Evolutionary conservation across 768 basidiomycete species (phyloP).

Genomic region (Phlebiopsis gigantea): DNA sequence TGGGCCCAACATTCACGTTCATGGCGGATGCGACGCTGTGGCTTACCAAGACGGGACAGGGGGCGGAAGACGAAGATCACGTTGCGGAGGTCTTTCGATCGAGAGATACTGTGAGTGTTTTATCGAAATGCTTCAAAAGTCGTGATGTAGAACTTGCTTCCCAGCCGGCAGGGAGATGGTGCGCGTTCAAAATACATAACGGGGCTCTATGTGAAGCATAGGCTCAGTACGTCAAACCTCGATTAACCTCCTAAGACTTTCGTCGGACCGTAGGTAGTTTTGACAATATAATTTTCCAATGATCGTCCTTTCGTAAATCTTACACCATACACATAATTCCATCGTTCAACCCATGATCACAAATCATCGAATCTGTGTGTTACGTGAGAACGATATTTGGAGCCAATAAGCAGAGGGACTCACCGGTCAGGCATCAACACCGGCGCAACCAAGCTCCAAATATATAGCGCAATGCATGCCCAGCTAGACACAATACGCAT

Average conservation of each 20-base stretch:
- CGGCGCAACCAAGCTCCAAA: conserved; percentile 86
- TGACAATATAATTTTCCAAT: background rate
- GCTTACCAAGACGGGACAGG: conserved; percentile 35
- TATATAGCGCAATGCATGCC: conserved; percentile 84
- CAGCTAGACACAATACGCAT: conserved; percentile 96
- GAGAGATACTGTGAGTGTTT: conserved; percentile 20
- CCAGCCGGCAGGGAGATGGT: conserved; percentile 36
- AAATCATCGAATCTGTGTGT: conserved; percentile 20
- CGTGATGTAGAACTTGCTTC: background rate
- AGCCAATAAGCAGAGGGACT: conserved; percentile 24
- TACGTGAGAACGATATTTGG: background rate
- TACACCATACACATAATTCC: conserved; percentile 7
- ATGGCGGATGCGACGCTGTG: conserved; percentile 73
- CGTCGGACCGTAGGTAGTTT: background rate
- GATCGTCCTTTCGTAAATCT: conserved; percentile 8
- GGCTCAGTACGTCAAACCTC: background rate
- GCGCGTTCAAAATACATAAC: conserved; percentile 28
- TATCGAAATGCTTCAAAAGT: background rate
- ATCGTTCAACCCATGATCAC: conserved; percentile 4
- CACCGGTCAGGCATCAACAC: conserved; percentile 88
- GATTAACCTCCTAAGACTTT: background rate
- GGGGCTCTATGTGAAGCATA: conserved; percentile 9
- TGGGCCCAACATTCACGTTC: conserved; percentile 72
- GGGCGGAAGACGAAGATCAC: background rate
- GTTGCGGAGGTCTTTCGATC: conserved; percentile 26